Evolutionary conservation across 2,329 filamentous ascomycete species (phyloP).

Genomic region (Exophiala oligosperma): DNA sequence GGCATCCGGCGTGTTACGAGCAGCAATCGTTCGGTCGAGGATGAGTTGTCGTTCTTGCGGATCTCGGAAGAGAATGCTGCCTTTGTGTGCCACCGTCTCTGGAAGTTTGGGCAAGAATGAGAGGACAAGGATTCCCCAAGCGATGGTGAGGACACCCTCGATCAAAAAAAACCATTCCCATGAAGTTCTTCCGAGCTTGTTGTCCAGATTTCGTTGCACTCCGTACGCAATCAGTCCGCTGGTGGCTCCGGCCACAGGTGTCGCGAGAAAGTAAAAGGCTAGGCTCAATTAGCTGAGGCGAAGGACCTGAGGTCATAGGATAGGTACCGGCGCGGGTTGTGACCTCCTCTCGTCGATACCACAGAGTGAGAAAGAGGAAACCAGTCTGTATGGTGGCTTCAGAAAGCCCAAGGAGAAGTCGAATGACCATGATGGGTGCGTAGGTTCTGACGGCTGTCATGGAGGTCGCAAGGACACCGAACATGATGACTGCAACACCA

Average conservation of each 20-base stretch:
- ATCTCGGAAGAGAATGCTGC: not conserved
- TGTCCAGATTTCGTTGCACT: conserved; percentile 64
- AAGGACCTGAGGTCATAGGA: no score
- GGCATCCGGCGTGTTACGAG: conserved; percentile 4
- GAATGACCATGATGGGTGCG: conserved; percentile 10
- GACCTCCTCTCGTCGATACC: conserved; percentile 12
- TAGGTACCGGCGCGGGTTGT: conserved; percentile 1
- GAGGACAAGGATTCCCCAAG: conserved; percentile 56
- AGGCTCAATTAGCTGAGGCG: conserved; percentile 47
- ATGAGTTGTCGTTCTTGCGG: not conserved
- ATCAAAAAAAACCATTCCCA: conserved; percentile 70
- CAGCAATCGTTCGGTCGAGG: not conserved
- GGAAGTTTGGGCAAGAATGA: conserved; percentile 69
- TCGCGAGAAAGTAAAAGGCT: conserved; percentile 48
- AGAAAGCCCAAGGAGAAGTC: conserved; percentile 10
- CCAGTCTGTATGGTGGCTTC: conserved; percentile 8
- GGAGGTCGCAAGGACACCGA: conserved; percentile 7
- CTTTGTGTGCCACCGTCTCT: not conserved
- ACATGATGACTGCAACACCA: not conserved
- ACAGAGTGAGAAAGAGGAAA: conserved; percentile 10
- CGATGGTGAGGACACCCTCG: conserved; percentile 65
- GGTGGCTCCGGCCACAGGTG: conserved; percentile 67
- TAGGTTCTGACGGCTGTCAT: conserved; percentile 2
- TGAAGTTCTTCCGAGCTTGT: conserved; percentile 52
- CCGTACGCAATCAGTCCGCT: conserved; percentile 65